These are phyloP conservation scores for Perilla frutescens DNA, from an alignment of 257 asterid species.

Conservation along the genomic window DNA sequence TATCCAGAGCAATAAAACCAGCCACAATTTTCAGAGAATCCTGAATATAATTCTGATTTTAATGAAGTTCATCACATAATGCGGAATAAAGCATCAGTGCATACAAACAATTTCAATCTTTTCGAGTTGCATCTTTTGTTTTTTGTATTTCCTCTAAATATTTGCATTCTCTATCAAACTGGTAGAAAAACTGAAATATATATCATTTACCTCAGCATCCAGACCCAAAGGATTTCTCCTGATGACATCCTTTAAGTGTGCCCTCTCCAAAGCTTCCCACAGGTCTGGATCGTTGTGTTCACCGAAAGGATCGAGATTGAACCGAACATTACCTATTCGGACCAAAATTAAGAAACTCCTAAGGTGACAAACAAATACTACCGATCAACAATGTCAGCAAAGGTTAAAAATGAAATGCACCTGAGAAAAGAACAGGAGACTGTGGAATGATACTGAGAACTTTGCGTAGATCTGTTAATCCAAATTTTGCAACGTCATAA, in stretches of 20 bases:
- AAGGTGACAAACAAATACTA: background rate
- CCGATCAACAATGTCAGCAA: constrained; percentile 8
- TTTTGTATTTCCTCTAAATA: background rate
- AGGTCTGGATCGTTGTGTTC: constrained; percentile 82
- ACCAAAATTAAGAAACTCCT: background rate
- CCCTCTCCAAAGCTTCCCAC: constrained; percentile 91
- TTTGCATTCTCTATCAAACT: constrained; percentile 6
- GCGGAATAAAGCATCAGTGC: background rate
- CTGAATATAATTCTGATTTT: no score
- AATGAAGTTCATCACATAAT: background rate
- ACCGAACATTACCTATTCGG: constrained; percentile 69
- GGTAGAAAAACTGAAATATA: background rate
- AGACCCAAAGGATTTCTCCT: constrained; percentile 69
- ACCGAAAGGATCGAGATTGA: constrained; percentile 88
- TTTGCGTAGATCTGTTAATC: constrained; percentile 66
- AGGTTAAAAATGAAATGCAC: constrained; percentile 40
- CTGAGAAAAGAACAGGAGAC: constrained; percentile 86
- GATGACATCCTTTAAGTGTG: constrained; percentile 80
- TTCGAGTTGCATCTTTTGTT: background rate
- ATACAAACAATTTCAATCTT: background rate
- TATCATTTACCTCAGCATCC: constrained; percentile 77
- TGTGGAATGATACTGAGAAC: constrained; percentile 81
- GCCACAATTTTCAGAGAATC: no score
- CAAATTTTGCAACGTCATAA: constrained; percentile 63
- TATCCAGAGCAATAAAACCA: background rate